Evolutionary conservation across 1,139 yeast species (phyloP), one percentile per base, ranked within the genome.

Genomic region (Pneumocystis wakefieldiae): DNA sequence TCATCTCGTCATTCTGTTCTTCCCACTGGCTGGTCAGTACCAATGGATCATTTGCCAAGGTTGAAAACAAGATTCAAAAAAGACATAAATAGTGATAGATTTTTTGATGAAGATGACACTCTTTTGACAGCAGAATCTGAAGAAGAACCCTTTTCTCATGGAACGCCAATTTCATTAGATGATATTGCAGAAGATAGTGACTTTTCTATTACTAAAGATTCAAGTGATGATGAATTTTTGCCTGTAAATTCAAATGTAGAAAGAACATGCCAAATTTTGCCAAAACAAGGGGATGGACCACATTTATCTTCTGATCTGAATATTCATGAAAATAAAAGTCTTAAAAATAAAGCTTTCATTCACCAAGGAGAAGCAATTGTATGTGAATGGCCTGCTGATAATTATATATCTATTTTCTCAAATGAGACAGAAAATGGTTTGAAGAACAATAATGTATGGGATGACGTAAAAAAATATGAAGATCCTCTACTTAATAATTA

Each of bases 301-400:
- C 55, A 19, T 10, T 24, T 24, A 48, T 48, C 55, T 19, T 48
- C 55, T 24, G 55, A 48, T 6, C 3, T 24, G n/a, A 48, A 48
- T 48, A 12, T 48, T 48, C 32, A 48, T 24, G 55, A 24, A 48
- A 48, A 19, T 15, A 48, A 24, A 24, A 2, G 7, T 3, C 55
- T 14, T 12, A 48, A 24, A 4, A 48, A 48, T 24, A 48, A 48
- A 48, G 55, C 32, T 12, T 24, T 24, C 28, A 48, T 48, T 48
- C 37, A 35, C 37, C 59, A 73, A 55, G 78, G 76, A 58, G 81
- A 80, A 39, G 80, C 86, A 1, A 74, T 89, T 36, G 80, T 88
- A 8, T 84, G 95, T 71, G 87, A 87, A 69, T 89, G 96, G 95
- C 76, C 78, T 41, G 72, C 75, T 3, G 78, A 74, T 2, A 71